Evolutionary conservation across 345 rosid species (phyloP), one percentile per base, ranked within the genome.

Genomic region (Aegle marmelos): DNA sequence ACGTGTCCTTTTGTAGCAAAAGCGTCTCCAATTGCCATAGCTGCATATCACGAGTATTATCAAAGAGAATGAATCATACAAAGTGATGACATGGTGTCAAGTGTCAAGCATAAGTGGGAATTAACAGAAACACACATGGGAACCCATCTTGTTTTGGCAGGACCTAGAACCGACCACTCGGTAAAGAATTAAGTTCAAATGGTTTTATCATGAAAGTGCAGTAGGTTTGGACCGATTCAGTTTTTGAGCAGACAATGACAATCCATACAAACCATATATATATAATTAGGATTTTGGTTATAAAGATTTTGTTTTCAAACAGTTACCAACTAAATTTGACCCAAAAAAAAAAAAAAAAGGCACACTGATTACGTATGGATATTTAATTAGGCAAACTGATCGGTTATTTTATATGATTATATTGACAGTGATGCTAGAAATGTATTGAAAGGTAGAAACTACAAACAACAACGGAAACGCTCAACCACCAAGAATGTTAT

Each of bases 11-110:
- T 68, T 96, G 99, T 61, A 96, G 85, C 72, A 96, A 97, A 69
- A 96, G 88, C 4, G 99, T 96, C 89, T 96, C 99, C 68, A 96
- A 83, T 86, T 96, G 99, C 99, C 99, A 94, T 75, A 96, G 91
- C 99, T 96, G 86, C 86, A 86, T 63, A 54, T 50, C 56, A 1
- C 4, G 2, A 4, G 22, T 53, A 53, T 53, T 53, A 53, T 16
- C 22, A 5, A 19, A 16, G 57, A 5, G 57, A 53, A 16, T 53
- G 57, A 53, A 53, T 19, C 22, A 53, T 17, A 19, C 57, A 53
- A 19, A 53, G 21, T 53, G 57, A 53, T 53, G 19, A 17, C 57
- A 78, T 61, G 74, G 10, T 72, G 77, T 78, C 77, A 17, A 19
- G 6, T 19, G 34, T 50, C 83, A 80, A 75, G 79, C 68, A 22